Conservation (phyloP, 164 flowering plant genomes). For the Amborella trichopoda region DNA sequence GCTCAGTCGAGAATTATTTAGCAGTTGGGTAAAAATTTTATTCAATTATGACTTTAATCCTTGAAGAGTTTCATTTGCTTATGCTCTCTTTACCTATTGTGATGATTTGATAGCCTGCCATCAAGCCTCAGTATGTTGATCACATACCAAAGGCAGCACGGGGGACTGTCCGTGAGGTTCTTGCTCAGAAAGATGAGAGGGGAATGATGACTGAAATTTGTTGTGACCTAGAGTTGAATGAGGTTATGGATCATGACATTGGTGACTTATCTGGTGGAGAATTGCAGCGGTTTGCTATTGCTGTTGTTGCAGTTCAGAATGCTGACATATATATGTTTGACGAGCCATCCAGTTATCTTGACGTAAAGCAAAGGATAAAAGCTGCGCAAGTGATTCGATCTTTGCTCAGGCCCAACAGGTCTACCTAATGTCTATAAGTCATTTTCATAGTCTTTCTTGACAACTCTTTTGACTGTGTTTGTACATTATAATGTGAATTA, state of each 20-base stretch:
- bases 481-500: not conserved
- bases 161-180: slow-evolving; percentile 94
- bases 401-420: slow-evolving; percentile 88
- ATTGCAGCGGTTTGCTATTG: slow-evolving; percentile 97
- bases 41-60: too few relatives aligned
- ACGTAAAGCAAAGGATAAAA: slow-evolving; percentile 96
- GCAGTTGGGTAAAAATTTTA: too few relatives aligned
- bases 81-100: too few relatives aligned
- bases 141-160: slow-evolving; percentile 93
- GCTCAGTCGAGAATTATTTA: too few relatives aligned
- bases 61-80: too few relatives aligned
- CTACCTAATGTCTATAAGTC: too few relatives aligned
- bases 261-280: slow-evolving; percentile 98
- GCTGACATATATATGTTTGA: slow-evolving; percentile 99
- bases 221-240: slow-evolving; percentile 69
- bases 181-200: slow-evolving; percentile 91
- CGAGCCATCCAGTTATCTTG: slow-evolving; percentile 98
- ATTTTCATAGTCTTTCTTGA: not conserved
- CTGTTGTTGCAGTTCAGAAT: slow-evolving; percentile 89
- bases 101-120: slow-evolving; percentile 54
- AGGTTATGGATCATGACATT: slow-evolving; percentile 87
- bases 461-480: not conserved
- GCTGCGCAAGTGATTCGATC: slow-evolving; percentile 95
- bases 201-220: slow-evolving; percentile 63
- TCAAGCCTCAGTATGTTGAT: slow-evolving; percentile 98